Evolutionary conservation across 345 rosid species (phyloP).

Genomic region (Moricandia arvensis): DNA sequence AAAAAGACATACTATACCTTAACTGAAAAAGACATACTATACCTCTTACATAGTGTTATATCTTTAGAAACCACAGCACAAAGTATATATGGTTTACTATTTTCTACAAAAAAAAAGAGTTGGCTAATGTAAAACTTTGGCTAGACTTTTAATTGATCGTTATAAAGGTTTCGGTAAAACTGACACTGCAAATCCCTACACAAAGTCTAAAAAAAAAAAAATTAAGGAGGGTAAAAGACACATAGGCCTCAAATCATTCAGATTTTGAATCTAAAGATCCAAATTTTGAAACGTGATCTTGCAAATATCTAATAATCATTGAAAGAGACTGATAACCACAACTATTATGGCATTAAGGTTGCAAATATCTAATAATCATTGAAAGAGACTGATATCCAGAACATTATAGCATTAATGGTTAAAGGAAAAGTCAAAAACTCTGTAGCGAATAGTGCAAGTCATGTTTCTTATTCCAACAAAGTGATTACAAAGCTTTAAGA

Average conservation of each 20-base stretch:
- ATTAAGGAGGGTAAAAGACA: too few species aligned
- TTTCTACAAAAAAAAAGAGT: neutral
- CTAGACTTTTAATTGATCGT: neutral
- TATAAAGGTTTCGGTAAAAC: neutral
- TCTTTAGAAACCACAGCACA: neutral
- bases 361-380: too few species aligned
- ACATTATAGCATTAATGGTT: too few species aligned
- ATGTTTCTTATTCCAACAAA: too few species aligned
- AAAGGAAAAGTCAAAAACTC: too few species aligned
- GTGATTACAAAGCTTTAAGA: too few species aligned
- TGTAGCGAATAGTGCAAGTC: too few species aligned
- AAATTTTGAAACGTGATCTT: neutral
- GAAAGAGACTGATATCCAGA: too few species aligned
- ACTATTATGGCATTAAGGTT: too few species aligned
- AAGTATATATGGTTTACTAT: neutral
- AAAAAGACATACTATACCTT: neutral
- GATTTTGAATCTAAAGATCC: too few species aligned
- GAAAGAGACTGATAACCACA: too few species aligned
- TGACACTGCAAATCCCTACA: neutral
- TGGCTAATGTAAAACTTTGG: neutral
- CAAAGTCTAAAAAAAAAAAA: neutral
- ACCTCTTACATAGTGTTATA: conserved; percentile 29
- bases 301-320: too few species aligned
- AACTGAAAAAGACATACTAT: neutral
- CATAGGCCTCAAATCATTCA: neutral